Evolutionary conservation across 805 yeast genomes (phyloP).

Genomic region (Blastobotrys terrestris): DNA sequence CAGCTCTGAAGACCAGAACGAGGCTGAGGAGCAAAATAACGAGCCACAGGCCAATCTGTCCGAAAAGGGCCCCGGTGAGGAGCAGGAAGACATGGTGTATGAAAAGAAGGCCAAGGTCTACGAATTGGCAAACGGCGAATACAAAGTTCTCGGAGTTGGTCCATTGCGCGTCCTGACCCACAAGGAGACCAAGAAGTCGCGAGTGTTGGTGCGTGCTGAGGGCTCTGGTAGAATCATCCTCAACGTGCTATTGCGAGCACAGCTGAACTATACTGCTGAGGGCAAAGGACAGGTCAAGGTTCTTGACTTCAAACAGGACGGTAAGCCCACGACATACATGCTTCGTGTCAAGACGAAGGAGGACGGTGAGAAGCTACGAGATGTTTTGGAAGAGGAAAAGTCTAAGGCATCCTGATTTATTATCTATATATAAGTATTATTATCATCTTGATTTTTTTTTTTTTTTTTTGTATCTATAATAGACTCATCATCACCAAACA

Average conservation of each 20-base stretch:
- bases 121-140: conserved; percentile 47
- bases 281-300: conserved; percentile 63
- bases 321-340: conserved; percentile 59
- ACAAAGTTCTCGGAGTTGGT: conserved; percentile 58
- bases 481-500: no score
- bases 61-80: conserved; percentile 74
- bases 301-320: conserved; percentile 50
- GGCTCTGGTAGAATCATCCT: conserved; percentile 77
- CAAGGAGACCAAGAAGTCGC: conserved; percentile 51
- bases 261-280: conserved; percentile 52
- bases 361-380: conserved; percentile 50
- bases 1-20: conserved; percentile 22
- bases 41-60: conserved; percentile 44
- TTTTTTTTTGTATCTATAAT: neutral
- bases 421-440: neutral
- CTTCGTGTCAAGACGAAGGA: conserved; percentile 70
- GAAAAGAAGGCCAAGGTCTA: conserved; percentile 68
- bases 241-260: conserved; percentile 55
- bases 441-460: neutral
- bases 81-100: conserved; percentile 59
- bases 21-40: conserved; percentile 33
- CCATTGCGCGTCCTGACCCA: conserved; percentile 67
- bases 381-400: conserved; percentile 4
- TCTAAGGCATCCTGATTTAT: neutral
- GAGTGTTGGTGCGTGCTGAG: conserved; percentile 80